phyloP scores from a whole-genome alignment of 225 moss, liverwort and hornwort genomes.

The Marchantia polymorpha region DNA sequence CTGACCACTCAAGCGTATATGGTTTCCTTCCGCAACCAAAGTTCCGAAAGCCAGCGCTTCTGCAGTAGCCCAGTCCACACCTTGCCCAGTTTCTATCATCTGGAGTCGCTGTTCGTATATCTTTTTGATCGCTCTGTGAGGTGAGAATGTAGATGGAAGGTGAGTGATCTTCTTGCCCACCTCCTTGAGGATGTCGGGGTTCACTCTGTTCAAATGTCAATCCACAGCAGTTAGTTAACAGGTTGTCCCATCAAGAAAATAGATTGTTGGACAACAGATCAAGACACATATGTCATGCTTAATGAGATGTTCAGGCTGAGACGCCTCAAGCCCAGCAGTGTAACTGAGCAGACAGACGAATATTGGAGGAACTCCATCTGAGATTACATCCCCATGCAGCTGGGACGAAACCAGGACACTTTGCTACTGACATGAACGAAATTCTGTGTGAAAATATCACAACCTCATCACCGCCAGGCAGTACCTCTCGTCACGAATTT shows the following conservation, averaged over 20 bases:
- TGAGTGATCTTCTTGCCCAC: slow-evolving; percentile 65
- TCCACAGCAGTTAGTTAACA: neutral
- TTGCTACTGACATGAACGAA: no score
- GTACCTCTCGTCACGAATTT: no score
- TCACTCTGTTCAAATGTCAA: slow-evolving; percentile 56
- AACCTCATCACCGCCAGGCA: no score
- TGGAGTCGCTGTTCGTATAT: slow-evolving; percentile 76
- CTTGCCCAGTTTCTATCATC: slow-evolving; percentile 79
- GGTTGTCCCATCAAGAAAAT: neutral
- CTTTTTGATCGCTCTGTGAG: slow-evolving; percentile 87
- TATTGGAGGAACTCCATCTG: no score
- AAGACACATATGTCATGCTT: no score
- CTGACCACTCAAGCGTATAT: slow-evolving; percentile 94
- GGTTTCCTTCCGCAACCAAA: slow-evolving; percentile 83
- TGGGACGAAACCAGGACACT: no score
- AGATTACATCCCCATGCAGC: no score
- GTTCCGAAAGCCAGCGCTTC: slow-evolving; percentile 96
- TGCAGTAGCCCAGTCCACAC: slow-evolving; percentile 90
- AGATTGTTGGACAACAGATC: neutral
- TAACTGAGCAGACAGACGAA: no score
- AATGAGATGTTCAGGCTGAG: no score
- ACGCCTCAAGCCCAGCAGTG: no score
- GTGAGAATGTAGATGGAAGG: slow-evolving; percentile 63
- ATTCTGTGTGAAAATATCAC: no score
- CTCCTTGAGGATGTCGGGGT: slow-evolving; percentile 75